Base-by-base conservation (phyloP, 164 flowering plant genomes). In the Santalum album region DNA sequence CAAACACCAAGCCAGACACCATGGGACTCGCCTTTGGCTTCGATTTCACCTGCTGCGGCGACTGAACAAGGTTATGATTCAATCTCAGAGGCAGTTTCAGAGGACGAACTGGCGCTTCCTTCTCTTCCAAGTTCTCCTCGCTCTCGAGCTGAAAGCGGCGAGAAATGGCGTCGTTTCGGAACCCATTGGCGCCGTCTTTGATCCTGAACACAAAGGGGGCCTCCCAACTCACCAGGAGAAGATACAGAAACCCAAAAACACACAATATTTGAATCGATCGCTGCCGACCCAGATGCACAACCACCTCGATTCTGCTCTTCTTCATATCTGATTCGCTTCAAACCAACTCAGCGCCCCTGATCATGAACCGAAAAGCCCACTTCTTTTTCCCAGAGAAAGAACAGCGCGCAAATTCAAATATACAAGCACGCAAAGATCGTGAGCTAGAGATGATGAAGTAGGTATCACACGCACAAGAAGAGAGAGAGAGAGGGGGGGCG, bases 91-190 rank as follows among this genome's bases (percentile, higher is more conserved):
- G 61, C 3, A 47, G 36, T 45, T 72, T 67, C 38, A 57, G 36
- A 6, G 76, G 79, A 25, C 81, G 76, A 51, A 53, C 42, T 18
- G 90, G 87, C 40, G 84, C 72, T 21, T 61, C 73, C 53, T 60
- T 71, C 24, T 69, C 69, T 32, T 66, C 59, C 46, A 69, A 16
- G 12, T 74, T 77, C 25, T 72, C 79, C 58, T 80, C 78, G 63
- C 79, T 78, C 25, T 70, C 65, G 4, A 76, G 71, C 56, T 29
- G 12, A 18, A 46, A 51, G 1, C 43, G 53, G 15, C 57, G 62
- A 43, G 62, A 43, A 14, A 44, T 19, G 22, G 66, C 25, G 42
- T 38, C 42, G 9, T 70, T 21, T 12, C 45, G 43, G 12, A 49
- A 49, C 16, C 49, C 61, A 26, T 49, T 54, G 53, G 50, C 54